phyloP scores from a whole-genome alignment of 768 basidiomycete species.

The Pulveroboletus sp. region DNA sequence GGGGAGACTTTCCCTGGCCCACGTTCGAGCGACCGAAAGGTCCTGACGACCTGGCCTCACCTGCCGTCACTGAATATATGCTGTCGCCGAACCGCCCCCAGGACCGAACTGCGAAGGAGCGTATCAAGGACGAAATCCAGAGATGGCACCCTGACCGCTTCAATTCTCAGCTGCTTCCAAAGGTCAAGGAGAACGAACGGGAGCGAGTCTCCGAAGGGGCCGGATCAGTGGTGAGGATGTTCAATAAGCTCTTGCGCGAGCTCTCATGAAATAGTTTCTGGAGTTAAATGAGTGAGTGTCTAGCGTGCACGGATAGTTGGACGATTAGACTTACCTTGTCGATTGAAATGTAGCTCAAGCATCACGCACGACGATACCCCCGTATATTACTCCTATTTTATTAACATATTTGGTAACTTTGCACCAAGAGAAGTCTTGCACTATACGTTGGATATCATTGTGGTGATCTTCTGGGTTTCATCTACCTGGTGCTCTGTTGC shows the following conservation, averaged over 20 bases:
- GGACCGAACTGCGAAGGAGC: conserved; percentile 55
- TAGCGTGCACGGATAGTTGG: neutral
- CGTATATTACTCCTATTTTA: too few species aligned
- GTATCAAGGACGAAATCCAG: conserved; percentile 69
- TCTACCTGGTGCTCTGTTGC: too few species aligned
- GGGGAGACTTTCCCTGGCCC: conserved; percentile 75
- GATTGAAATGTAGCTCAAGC: conserved; percentile 11
- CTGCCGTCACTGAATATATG: conserved; percentile 57
- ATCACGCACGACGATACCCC: conserved; percentile 5
- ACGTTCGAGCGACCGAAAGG: conserved; percentile 50
- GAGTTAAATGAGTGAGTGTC: conserved; percentile 26
- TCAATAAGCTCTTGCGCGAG: conserved; percentile 65
- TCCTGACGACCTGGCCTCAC: conserved; percentile 58
- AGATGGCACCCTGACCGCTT: conserved; percentile 84
- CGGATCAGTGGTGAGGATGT: conserved; percentile 61
- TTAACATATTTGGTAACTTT: too few species aligned
- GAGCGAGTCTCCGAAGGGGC: conserved; percentile 70
- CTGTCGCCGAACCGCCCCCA: conserved; percentile 52
- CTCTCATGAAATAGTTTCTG: conserved; percentile 38
- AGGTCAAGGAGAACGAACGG: conserved; percentile 58
- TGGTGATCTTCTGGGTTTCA: too few species aligned
- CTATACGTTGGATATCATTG: too few species aligned
- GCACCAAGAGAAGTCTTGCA: too few species aligned
- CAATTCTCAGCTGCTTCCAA: conserved; percentile 60
- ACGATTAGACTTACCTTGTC: conserved; percentile 9